A percentile compares a stretch with the other conserved stretches of the same genome.
Conservation (phyloP, 768 basidiomycete genomes). For the Agaricus sinodeliciosus region DNA sequence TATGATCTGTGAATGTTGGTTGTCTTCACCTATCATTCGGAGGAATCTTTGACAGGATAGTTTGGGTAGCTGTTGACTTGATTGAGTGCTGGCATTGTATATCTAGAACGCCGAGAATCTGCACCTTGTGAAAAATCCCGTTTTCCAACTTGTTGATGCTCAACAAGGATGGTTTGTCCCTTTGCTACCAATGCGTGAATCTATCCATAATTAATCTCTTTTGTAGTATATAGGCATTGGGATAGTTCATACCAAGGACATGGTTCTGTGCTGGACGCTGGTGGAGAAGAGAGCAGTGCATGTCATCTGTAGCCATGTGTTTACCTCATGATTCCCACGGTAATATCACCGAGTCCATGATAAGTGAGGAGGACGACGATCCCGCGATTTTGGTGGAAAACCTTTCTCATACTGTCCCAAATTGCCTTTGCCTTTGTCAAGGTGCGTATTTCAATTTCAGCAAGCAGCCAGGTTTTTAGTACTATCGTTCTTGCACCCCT, state of each 20-base stretch:
- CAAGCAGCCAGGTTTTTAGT: no score
- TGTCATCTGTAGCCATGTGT: not conserved
- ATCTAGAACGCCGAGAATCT: constrained; percentile 11
- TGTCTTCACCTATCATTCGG: constrained; percentile 60
- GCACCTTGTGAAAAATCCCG: constrained; percentile 87
- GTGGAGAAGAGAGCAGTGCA: not conserved
- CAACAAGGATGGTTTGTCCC: constrained; percentile 77
- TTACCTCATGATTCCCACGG: constrained; percentile 10
- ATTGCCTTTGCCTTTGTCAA: no score
- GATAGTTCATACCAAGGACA: constrained; percentile 24
- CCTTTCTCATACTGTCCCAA: no score
- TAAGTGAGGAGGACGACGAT: no score
- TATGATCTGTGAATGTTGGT: not conserved
- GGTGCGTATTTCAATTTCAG: no score
- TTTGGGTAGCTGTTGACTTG: constrained; percentile 58
- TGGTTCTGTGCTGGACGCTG: constrained; percentile 7
- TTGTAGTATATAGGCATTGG: not conserved
- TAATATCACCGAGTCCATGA: not conserved
- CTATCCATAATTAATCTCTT: constrained; percentile 24
- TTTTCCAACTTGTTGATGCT: constrained; percentile 65
- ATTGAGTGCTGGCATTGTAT: not conserved
- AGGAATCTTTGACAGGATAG: constrained; percentile 92
- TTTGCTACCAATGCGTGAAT: constrained; percentile 83
- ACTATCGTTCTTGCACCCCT: no score
- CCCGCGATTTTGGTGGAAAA: no score